Evolutionary conservation across 2,329 filamentous ascomycete genomes (phyloP), one percentile per base, ranked within the genome.

Genomic region (Hymenoscyphus occultus): DNA sequence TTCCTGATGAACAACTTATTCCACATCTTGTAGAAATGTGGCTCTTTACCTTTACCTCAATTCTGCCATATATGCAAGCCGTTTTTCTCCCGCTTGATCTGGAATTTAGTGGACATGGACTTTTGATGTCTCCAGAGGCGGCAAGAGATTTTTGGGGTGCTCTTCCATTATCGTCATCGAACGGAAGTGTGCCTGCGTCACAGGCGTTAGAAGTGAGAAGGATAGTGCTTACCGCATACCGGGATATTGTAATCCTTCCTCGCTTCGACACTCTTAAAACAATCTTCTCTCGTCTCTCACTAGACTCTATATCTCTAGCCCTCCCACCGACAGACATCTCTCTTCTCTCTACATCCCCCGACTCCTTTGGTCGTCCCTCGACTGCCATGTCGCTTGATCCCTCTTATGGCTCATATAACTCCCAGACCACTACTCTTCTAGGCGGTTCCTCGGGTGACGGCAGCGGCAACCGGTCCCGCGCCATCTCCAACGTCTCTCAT

Each of bases 31-130:
- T 97, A 2, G 92, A 97, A 75, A 88, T 97, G 74, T 99, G 95
- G 95, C 86, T 96, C 65, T 88, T 95, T 58, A 93, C 95, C 0
- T 97, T 97, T 73, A 94, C 92, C 2, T 90, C 86, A 6, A 91
- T 98, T 45, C 79, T 98, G 5, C 95, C 95, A 0, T 98, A 97
- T 74, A 88, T 99, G 72, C 94, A 98, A 79, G 93, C 94, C 0
- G 93, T 97, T 0, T 97, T 99, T 74, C 80, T 99, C 1, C 95
- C 93, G 0, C 80, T 99, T 0, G 95, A 99, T 74, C 85, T 97
- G 12, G 95, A 99, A 75, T 96, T 99, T 75, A 89, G 92, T 62
- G 95, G 94, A 5, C 85, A 85, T 58, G 95, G 95, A 16, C 82
- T 86, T 0, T 84, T 98, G 63, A 89, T 98, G 84, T 88, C 84